These are phyloP conservation scores for Lotus japonicus DNA, from an alignment of 306 rosid species.

Conservation along the genomic window DNA sequence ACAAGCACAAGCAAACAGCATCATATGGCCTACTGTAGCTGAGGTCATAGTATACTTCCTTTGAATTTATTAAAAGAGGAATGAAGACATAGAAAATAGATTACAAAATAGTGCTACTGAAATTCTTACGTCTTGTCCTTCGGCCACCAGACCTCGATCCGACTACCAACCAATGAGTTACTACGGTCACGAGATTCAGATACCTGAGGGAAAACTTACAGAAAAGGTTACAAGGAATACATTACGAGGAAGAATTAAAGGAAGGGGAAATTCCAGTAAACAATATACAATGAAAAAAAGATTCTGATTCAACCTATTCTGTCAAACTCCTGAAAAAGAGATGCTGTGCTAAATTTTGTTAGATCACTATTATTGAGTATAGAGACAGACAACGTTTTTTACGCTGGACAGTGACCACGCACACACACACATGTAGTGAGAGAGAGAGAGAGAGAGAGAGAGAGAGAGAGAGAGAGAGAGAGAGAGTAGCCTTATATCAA, in stretches of 20 bases:
- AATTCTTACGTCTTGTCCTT: slow-evolving; percentile 54
- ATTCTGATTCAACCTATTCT: no score
- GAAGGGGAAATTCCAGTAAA: no score
- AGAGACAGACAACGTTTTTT: no score
- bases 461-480: background rate
- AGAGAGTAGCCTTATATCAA: background rate
- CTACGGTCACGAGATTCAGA: slow-evolving; percentile 19
- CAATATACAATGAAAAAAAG: no score
- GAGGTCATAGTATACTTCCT: background rate
- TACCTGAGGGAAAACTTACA: slow-evolving; percentile 30
- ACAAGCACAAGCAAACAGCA: background rate
- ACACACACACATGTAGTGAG: background rate
- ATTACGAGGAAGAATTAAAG: background rate
- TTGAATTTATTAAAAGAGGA: background rate
- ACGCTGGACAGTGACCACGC: background rate
- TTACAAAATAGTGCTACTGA: slow-evolving; percentile 12
- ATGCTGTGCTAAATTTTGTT: no score
- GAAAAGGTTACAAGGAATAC: background rate
- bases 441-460: background rate
- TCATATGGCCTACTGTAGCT: background rate
- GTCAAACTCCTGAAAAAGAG: no score
- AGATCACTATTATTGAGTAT: no score
- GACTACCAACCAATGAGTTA: slow-evolving; percentile 45
- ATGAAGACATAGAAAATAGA: background rate
- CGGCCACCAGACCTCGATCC: slow-evolving; percentile 87